Base-by-base conservation (phyloP, 73 alveolate genomes). In the Stentor roeselii region DNA sequence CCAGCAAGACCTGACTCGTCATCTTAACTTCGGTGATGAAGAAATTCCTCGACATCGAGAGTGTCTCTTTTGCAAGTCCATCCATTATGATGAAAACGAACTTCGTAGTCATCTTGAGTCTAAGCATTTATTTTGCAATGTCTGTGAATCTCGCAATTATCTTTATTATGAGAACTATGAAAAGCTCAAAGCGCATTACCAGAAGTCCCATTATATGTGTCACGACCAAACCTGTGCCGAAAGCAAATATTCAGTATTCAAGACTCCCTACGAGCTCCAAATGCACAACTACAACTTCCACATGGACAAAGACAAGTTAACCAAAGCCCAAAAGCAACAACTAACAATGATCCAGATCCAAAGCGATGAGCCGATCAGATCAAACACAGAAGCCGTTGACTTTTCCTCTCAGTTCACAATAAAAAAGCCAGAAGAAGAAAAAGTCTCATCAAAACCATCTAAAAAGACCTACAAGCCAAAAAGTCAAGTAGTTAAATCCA, bases 361-460 rank as follows among this genome's bases (percentile, higher is more conserved):
- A 0, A 34, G 35, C 6, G 74, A 76, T 37, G 84, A 76, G 59
- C 84, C 60, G 0, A 37, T 21, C 36, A 39, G 74, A 76, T 32
- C 84, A 21, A 76, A 39, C 39, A 39, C 15, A 27, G 84, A 76
- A 76, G 84, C 82, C 14, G 84, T 76, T 15, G 84, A 76, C 39
- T 76, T 76, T 38, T 14, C 36, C 14, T 78, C 36, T 15, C 84
- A 76, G 39, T 39, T 76, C n/a, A 37, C 27, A 40, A 34, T 35
- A 1, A 41, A 41, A 76, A 76, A 76, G 67, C 11, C 6, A 36
- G 74, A 15, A 39, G 84, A 76, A 0, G 84, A 76, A 76, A 38
- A 41, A 2, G 37, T n/a, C 1, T 6, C 32, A 37, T 31, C n/a
- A 27, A 21, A 76, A 2, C 36, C 34, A 31, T 36, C 32, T 21